These are phyloP conservation scores for Chaetomium cochliodes DNA, from an alignment of 495 filamentous ascomycete species.

Conservation along the genomic window DNA sequence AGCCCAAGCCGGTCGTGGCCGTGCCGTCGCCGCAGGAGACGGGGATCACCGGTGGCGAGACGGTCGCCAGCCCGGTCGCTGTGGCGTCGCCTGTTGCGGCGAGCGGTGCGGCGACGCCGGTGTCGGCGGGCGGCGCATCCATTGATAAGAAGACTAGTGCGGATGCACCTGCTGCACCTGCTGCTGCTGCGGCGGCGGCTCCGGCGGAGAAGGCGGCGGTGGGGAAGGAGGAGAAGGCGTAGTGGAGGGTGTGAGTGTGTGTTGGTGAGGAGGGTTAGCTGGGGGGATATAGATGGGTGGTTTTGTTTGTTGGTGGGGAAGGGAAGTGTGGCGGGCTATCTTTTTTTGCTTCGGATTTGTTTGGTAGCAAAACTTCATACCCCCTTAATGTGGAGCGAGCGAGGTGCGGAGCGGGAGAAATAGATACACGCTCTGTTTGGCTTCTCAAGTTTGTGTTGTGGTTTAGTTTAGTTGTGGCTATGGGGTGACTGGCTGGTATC, in stretches of 20 bases:
- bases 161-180: neutral
- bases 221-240: constrained; percentile 2
- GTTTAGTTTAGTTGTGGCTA: too few relatives aligned
- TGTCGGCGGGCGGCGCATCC: neutral
- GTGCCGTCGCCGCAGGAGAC: constrained; percentile 35
- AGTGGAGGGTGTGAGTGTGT: too few relatives aligned
- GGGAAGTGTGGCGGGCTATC: neutral
- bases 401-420: neutral
- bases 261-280: neutral
- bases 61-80: constrained; percentile 38
- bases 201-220: neutral
- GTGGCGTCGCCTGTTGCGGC: neutral
- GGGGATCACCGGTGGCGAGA: constrained; percentile 35
- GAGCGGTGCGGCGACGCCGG: neutral
- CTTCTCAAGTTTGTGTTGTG: neutral
- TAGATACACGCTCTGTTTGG: neutral
- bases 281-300: neutral
- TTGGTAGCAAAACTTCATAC: constrained; percentile 1
- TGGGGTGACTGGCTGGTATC: too few relatives aligned
- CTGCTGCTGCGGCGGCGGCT: neutral
- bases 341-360: neutral
- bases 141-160: constrained; percentile 3
- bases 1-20: constrained; percentile 23
- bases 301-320: neutral
- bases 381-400: neutral